Evolutionary conservation across 345 rosid genomes (phyloP), one percentile per base, ranked within the genome.

Genomic region (Lagerstroemia speciosa): DNA sequence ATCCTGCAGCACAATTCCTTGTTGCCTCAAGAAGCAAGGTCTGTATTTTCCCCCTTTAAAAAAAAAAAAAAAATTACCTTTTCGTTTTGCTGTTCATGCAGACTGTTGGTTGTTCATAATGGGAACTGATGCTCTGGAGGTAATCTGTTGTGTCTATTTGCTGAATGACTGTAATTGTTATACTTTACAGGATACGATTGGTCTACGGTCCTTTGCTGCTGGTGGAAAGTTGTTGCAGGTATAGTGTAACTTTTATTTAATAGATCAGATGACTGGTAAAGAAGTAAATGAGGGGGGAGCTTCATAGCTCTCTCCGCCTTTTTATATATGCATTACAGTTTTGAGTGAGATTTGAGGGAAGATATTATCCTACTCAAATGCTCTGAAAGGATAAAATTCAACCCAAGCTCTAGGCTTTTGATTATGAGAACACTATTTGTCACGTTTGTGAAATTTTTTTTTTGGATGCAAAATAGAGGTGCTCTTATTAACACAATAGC

Each of bases 181-280:
- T 24, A 48, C 64, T 72, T 58, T 50, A 48, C 86, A 95, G 99
- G 98, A 92, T 63, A 87, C 90, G n/a, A 85, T 95, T 78, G 99
- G 98, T 63, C 68, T 95, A 83, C 90, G 99, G 19, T 95, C 99
- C 68, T 92, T 95, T 85, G 92, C 98, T 84, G 94, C 99, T 32
- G 99, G 99, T 69, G 99, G 99, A 65, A 95, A 92, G 85, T 83
- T 95, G 76, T 72, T 95, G 85, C 99, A 95, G 98, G 99, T 90
- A 85, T 70, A 22, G 66, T 52, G 30, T 3, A 19, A 6, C 11
- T 27, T 27, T 27, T 12, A n/a, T 58, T 27, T 58, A 27, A 10
- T 30, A 29, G 14, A 27, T 27, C 63, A 10, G 19, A 14, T 30
- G 63, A 58, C 20, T 27, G 16, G 19, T 58, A 27, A 14, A 4